A percentile compares a stretch with the other conserved stretches of the same genome.
These are phyloP conservation scores for Nakazawaea pomicola DNA, from an alignment of 805 yeast genomes.

Conservation along the genomic window DNA sequence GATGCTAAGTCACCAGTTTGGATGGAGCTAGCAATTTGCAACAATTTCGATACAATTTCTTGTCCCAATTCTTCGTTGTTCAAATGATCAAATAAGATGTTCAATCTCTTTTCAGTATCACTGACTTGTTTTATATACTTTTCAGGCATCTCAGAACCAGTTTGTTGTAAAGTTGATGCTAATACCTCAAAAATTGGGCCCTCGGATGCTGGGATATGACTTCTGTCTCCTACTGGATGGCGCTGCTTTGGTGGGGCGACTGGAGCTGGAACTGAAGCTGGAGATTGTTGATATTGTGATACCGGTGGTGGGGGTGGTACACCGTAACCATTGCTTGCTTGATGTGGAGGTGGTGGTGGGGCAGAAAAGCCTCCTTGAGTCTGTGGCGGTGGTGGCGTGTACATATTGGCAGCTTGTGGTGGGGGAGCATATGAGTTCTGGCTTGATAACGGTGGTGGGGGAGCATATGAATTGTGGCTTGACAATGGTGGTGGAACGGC, in stretches of 20 bases:
- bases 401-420: constrained; percentile 10
- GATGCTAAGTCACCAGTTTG: constrained; percentile 46
- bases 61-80: constrained; percentile 64
- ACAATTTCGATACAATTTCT: constrained; percentile 50
- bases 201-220: constrained; percentile 57
- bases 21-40: constrained; percentile 45
- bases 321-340: constrained; percentile 19
- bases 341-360: constrained; percentile 14
- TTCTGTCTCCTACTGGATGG: constrained; percentile 62
- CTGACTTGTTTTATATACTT: constrained; percentile 64
- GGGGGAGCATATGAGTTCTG: constrained; percentile 4
- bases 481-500: constrained; percentile 17
- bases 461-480: too few species aligned
- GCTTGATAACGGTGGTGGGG: constrained; percentile 6
- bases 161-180: constrained; percentile 47
- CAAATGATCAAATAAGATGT: constrained; percentile 71
- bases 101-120: constrained; percentile 81
- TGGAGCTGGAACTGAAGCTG: constrained; percentile 16
- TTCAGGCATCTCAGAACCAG: constrained; percentile 72
- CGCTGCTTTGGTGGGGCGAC: constrained; percentile 12
- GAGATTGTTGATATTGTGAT: constrained; percentile 16
- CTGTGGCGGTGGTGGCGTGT: constrained; percentile 13
- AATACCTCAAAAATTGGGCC: constrained; percentile 57
- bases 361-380: constrained; percentile 1
- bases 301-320: constrained; percentile 24